Base-by-base conservation (phyloP, 352 stramenopile genomes). In the Phytopythium kandeliae region DNA sequence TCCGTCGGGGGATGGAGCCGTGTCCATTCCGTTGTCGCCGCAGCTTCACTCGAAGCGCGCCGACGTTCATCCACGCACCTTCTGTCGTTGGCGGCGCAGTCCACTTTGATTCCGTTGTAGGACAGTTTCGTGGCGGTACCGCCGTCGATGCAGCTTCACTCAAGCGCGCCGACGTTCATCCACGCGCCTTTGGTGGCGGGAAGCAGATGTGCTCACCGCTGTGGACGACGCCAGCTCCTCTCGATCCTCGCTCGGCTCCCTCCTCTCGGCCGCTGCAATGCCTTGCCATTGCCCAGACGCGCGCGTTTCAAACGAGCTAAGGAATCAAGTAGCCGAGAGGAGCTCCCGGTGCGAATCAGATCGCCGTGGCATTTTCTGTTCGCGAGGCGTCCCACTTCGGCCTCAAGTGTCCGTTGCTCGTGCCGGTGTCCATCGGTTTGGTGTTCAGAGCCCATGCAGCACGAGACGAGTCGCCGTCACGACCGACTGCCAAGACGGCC, bases 321-420 rank as follows among this genome's bases (percentile, higher is more conserved):
- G 41, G 22, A 47, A 47, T 47, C 41, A 47, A 47, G 41, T 47
- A 15, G 21, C 3, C 21, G 12, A n/a, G 22, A 47, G 41, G 41
- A 47, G 41, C 41, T 22, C 41, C 21, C 22, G 41, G 9, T 5
- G 11, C 41, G 41, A 47, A 47, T 33, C 41, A 47, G 41, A 47
- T 31, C 12, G 41, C 41, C 35, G 4, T n/a, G 12, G 13, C 5
- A 41, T 21, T 47, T 31, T 17, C 41, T 47, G 41, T 31, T 42
- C 36, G 36, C 17, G n/a, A 42, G 10, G 22, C 5, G 36, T 42
- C 36, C 36, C 36, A 42, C 36, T n/a, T n/a, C n/a, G n/a, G n/a
- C n/a, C n/a, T n/a, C n/a, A n/a, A n/a, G n/a, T n/a, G n/a, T n/a
- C n/a, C n/a, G n/a, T n/a, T n/a, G n/a, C n/a, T n/a, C n/a, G n/a